Conservation (phyloP, 2,329 filamentous ascomycete species). For the Penicillium brevicompactum region DNA sequence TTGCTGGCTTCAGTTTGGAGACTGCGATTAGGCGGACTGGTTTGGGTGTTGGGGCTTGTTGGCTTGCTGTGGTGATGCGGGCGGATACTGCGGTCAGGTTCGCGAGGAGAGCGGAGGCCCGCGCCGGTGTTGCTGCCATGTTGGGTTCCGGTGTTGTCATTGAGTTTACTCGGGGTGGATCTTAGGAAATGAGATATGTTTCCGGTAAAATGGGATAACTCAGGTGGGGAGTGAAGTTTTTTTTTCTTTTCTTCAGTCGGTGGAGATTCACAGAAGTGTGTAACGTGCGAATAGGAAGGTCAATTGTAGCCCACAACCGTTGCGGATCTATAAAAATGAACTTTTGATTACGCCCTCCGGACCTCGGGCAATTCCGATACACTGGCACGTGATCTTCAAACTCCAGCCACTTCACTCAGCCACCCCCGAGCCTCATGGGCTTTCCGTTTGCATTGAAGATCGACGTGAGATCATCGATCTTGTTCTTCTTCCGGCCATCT, state of each 20-base stretch:
- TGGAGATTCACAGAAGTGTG: not conserved
- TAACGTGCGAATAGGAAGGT: not conserved
- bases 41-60: conserved; percentile 21
- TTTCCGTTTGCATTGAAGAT: conserved; percentile 21
- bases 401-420: not conserved
- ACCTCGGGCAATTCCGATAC: conserved; percentile 12
- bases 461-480: conserved; percentile 15
- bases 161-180: conserved; percentile 1
- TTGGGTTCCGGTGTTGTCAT: conserved; percentile 15
- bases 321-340: not conserved
- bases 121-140: conserved; percentile 59
- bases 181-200: not conserved
- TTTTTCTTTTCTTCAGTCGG: not conserved
- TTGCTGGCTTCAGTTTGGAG: conserved; percentile 91
- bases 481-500: conserved; percentile 1
- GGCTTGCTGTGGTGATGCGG: conserved; percentile 57
- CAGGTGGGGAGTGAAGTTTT: too few relatives aligned
- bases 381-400: conserved; percentile 13
- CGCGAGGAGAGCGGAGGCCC: conserved; percentile 63
- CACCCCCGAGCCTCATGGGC: not conserved
- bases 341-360: not conserved
- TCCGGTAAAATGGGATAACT: too few relatives aligned
- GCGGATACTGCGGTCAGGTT: conserved; percentile 64
- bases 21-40: conserved; percentile 78
- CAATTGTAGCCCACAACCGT: not conserved